Percentiles rank a stretch among this genome's conserved stretches.
Evolutionary conservation across 352 stramenopile species (phyloP).

Genomic region (Pythium sukuiense): DNA sequence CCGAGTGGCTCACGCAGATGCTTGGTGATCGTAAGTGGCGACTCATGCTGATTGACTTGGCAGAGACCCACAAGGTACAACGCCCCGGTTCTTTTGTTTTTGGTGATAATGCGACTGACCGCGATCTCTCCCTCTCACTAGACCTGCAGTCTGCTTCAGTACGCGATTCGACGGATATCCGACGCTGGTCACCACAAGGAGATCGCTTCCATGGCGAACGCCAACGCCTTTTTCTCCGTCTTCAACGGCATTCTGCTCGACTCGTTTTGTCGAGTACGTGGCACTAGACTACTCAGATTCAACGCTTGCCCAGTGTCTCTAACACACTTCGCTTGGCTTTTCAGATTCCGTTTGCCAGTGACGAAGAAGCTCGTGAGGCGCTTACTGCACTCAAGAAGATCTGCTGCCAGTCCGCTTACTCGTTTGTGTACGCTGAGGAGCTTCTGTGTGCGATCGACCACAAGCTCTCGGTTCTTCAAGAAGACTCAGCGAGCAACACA

Average conservation of each 20-base stretch:
- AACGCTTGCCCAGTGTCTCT: background rate
- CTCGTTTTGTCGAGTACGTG: slow-evolving; percentile 61
- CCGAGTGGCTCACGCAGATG: slow-evolving; percentile 85
- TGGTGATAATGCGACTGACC: too few species aligned
- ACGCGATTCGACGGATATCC: slow-evolving; percentile 84
- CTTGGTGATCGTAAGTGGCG: slow-evolving; percentile 80
- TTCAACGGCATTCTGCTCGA: slow-evolving; percentile 83
- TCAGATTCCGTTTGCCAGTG: slow-evolving; percentile 79
- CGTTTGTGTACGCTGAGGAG: slow-evolving; percentile 80
- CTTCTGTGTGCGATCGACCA: slow-evolving; percentile 71
- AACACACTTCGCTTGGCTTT: background rate
- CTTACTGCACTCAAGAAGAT: slow-evolving; percentile 78
- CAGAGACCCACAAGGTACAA: slow-evolving; percentile 79
- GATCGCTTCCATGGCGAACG: slow-evolving; percentile 82
- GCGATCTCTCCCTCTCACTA: slow-evolving; percentile 17
- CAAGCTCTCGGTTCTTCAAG: slow-evolving; percentile 62
- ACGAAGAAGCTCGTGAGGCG: slow-evolving; percentile 78
- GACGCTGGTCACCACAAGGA: slow-evolving; percentile 87
- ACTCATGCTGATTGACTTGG: slow-evolving; percentile 83
- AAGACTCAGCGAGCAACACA: slow-evolving; percentile 30
- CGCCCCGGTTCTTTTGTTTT: too few species aligned
- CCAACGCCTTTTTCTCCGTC: slow-evolving; percentile 84
- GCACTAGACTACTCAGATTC: background rate
- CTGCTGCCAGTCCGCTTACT: slow-evolving; percentile 84
- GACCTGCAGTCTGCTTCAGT: slow-evolving; percentile 82